Conservation (phyloP, 805 yeast species). For the Diddensiella transvaalensis region DNA sequence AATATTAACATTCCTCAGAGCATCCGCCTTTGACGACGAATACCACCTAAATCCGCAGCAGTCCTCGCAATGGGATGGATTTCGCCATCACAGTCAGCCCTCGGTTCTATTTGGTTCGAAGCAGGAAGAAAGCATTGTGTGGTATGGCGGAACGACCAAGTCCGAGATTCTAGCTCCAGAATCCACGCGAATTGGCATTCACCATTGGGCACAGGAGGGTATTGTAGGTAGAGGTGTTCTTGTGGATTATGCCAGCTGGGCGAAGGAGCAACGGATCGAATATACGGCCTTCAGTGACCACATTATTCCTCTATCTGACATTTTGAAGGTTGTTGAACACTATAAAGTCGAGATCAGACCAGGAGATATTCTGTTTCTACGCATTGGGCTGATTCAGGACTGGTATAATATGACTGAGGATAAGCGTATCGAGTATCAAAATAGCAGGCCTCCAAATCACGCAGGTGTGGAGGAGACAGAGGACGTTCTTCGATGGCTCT, state of each 20-base stretch:
- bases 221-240: slow-evolving; percentile 33
- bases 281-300: neutral
- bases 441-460: slow-evolving; percentile 3
- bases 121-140: slow-evolving; percentile 13
- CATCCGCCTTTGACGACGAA: slow-evolving; percentile 25
- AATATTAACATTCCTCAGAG: neutral
- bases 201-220: slow-evolving; percentile 30
- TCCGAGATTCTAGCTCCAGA: slow-evolving; percentile 21
- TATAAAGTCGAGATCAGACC: neutral
- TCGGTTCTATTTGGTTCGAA: slow-evolving; percentile 8
- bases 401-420: slow-evolving; percentile 9
- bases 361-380: slow-evolving; percentile 1
- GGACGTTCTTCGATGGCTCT: slow-evolving; percentile 2
- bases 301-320: neutral
- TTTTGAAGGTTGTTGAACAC: neutral
- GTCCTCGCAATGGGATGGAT: slow-evolving; percentile 6
- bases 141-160: slow-evolving; percentile 20
- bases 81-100: slow-evolving; percentile 1
- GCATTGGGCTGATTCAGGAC: slow-evolving; percentile 1
- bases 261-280: slow-evolving; percentile 2
- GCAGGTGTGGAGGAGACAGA: slow-evolving; percentile 4
- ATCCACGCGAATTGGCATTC: slow-evolving; percentile 18
- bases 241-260: neutral
- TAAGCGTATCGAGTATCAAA: slow-evolving; percentile 21
- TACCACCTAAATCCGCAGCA: slow-evolving; percentile 9